phyloP scores from a whole-genome alignment of 108 stramenopile genomes.

The Cylindrotheca closterium region DNA sequence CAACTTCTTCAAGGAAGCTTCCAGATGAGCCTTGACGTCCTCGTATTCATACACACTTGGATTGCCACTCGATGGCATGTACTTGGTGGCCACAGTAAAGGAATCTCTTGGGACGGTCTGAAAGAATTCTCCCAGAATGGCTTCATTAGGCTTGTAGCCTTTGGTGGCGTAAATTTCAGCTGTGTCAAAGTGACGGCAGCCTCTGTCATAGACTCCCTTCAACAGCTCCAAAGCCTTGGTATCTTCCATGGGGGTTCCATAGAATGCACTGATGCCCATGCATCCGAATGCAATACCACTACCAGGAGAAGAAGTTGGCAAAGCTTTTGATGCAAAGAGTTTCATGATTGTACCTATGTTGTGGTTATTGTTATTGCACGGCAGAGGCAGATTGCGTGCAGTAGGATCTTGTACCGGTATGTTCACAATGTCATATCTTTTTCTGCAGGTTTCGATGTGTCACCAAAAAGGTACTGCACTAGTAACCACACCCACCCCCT shows the following conservation, averaged over 20 bases:
- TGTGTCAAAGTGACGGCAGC: slow-evolving; percentile 29
- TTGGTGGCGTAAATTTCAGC: slow-evolving; percentile 19
- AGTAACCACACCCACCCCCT: too few relatives aligned
- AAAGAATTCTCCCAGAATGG: slow-evolving; percentile 24
- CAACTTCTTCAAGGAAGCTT: slow-evolving; percentile 23
- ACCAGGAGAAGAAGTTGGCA: not conserved
- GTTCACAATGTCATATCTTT: too few relatives aligned
- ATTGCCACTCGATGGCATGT: slow-evolving; percentile 23
- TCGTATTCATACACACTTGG: slow-evolving; percentile 11
- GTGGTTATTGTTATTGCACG: too few relatives aligned
- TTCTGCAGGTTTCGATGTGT: too few relatives aligned
- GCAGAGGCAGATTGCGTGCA: too few relatives aligned
- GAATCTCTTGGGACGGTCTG: slow-evolving; percentile 21
- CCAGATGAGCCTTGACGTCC: slow-evolving; percentile 13
- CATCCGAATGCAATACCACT: slow-evolving; percentile 23
- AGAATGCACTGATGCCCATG: slow-evolving; percentile 32
- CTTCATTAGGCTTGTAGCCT: slow-evolving; percentile 2
- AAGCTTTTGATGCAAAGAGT: not conserved
- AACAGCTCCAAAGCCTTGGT: slow-evolving; percentile 21
- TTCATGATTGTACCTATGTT: not conserved
- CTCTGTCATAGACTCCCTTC: slow-evolving; percentile 17
- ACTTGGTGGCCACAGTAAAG: too few relatives aligned
- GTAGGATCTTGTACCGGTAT: too few relatives aligned
- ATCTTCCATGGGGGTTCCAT: slow-evolving; percentile 12
- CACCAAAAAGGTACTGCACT: too few relatives aligned